Evolutionary conservation across 1,284 basidiomycete genomes (phyloP).

Genomic region (Irpex lacteus): DNA sequence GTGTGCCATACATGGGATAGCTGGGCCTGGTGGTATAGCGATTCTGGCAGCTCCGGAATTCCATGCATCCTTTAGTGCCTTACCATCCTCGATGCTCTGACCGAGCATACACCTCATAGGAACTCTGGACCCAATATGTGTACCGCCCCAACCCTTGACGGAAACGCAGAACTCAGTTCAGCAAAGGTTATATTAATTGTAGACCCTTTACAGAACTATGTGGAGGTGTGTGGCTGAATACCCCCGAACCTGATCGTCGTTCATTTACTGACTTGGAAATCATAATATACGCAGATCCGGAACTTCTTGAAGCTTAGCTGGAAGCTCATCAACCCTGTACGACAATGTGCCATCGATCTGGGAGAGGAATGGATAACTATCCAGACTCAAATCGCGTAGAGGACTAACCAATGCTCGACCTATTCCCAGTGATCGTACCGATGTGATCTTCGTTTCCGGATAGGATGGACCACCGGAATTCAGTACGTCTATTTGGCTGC

Average conservation of each 20-base stretch:
- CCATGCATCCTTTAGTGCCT: not conserved
- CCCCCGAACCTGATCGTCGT: not conserved
- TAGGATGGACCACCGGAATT: too few species aligned
- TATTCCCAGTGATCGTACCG: not conserved
- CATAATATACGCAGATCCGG: not conserved
- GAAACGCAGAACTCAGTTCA: not conserved
- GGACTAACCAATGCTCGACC: not conserved
- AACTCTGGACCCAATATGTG: not conserved
- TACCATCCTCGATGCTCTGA: not conserved
- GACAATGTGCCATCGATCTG: not conserved
- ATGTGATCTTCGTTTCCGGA: not conserved
- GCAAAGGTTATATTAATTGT: not conserved
- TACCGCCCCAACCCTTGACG: not conserved
- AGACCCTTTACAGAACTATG: not conserved
- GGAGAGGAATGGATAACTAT: not conserved
- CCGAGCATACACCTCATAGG: not conserved
- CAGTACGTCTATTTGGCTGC: too few species aligned
- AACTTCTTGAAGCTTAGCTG: not conserved
- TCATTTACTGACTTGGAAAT: not conserved
- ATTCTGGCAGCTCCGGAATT: not conserved
- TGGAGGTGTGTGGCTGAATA: not conserved
- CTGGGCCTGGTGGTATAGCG: not conserved
- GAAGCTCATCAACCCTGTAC: not conserved
- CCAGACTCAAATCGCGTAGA: not conserved
- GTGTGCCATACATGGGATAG: not conserved